Evolutionary conservation across 805 yeast species (phyloP).

Genomic region (Wickerhamiella qilinensis): DNA sequence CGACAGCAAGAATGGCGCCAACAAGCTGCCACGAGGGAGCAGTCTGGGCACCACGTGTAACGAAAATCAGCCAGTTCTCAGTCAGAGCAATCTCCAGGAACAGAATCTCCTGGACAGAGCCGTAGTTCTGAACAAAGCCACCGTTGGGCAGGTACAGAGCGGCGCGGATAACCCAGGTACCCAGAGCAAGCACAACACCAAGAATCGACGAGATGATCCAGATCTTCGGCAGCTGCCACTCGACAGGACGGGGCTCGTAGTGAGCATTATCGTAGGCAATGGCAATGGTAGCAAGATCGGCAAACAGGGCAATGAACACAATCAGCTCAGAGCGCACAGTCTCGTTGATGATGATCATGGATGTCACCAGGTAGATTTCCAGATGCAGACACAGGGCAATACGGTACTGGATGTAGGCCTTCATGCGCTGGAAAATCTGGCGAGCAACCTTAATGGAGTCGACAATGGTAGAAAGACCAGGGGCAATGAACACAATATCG

Average conservation of each 20-base stretch:
- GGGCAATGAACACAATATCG: slow-evolving; percentile 88
- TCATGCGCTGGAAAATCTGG: slow-evolving; percentile 98
- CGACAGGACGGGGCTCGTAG: slow-evolving; percentile 81
- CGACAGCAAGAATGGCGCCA: slow-evolving; percentile 85
- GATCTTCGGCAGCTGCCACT: slow-evolving; percentile 94
- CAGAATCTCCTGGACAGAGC: slow-evolving; percentile 85
- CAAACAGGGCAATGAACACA: slow-evolving; percentile 92
- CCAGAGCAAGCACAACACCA: slow-evolving; percentile 75
- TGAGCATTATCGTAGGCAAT: slow-evolving; percentile 97
- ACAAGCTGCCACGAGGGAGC: slow-evolving; percentile 96
- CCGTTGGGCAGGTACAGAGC: slow-evolving; percentile 66
- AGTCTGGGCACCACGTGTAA: slow-evolving; percentile 97
- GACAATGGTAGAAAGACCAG: slow-evolving; percentile 88
- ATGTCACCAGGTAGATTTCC: slow-evolving; percentile 86
- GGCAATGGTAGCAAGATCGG: slow-evolving; percentile 93
- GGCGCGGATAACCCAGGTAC: slow-evolving; percentile 90
- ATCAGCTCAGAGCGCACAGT: slow-evolving; percentile 76
- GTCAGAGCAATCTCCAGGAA: slow-evolving; percentile 89
- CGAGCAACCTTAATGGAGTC: slow-evolving; percentile 90
- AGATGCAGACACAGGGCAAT: slow-evolving; percentile 89
- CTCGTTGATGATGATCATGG: slow-evolving; percentile 86
- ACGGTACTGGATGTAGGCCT: slow-evolving; percentile 95
- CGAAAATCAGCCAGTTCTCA: slow-evolving; percentile 94
- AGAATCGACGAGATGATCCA: slow-evolving; percentile 91
- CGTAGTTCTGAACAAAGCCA: slow-evolving; percentile 90